Base-by-base conservation (phyloP, 345 rosid species). In the Eucalyptus cloeziana region DNA sequence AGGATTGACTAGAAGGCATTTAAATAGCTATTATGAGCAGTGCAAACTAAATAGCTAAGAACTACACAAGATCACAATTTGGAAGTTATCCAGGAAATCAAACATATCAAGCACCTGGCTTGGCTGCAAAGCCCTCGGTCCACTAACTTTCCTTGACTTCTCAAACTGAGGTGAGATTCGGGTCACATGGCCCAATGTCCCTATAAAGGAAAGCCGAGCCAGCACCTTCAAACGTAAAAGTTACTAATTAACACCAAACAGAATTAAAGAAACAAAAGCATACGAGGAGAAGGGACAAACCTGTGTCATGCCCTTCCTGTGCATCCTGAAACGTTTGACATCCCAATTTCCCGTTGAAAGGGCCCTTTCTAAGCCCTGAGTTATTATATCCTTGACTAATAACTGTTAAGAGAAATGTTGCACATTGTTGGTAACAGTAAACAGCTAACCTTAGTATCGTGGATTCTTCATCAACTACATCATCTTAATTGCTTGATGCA, bases 131-230 rank as follows among this genome's bases (percentile, higher is more conserved):
- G 99, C 98, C 92, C 99, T 95, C 40, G 99, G 99, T 92, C 99
- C 99, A 94, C 99, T 96, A 85, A 96, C 99, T 97, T 97, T 97
- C 92, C 98, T 96, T 44, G 99, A 97, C 94, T 96, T 97, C 92
- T 96, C 98, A 90, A 97, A 97, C 86, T 96, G 99, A 71, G 99
- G 99, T 49, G 89, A 86, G 89, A 96, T 90, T 93, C 94, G 96
- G 54, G 99, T 97, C 94, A 96, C 94, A 86, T 93, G 93, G 90
- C 99, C 99, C 95, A 96, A 43, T 88, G 95, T 90, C 71, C 95
- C 96, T 24, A 97, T 97, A 89, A 93, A 97, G 69, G 99, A 96
- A 91, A 97, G 92, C 92, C 99, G 94, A n/a, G 90, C 92, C 37
- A 97, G 92, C 56, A 95, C 99, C 99, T 97, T 86, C 69, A 69